Base-by-base conservation (phyloP, 306 rosid species). In the Aeschynomene evenia region DNA sequence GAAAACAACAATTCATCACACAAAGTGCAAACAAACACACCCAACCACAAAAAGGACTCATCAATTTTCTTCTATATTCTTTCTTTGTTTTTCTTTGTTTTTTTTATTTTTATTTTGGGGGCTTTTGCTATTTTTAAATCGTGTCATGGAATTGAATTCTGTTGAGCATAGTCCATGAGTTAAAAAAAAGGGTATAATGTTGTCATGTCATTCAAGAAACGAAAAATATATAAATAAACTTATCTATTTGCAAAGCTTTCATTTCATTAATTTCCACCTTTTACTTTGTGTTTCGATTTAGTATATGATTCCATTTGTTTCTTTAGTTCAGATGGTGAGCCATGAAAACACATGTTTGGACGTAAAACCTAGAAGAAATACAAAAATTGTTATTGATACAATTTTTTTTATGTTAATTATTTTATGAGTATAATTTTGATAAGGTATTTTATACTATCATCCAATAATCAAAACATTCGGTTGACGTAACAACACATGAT, bases 271-370 rank as follows among this genome's bases (percentile, higher is more conserved):
- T n/a, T 39, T 76, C 36, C 54, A 57, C 34, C 39, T 37, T 33
- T 57, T 29, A 31, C 19, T 68, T 56, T 58, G 48, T 57, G 54
- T 29, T 45, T 78, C 68, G 68, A 64, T 57, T 62, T 70, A 74
- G 83, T 61, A 82, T 78, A 69, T 70, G 86, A 82, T 82, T 77
- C 86, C 46, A 51, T 46, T 69, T 69, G 77, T 77, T 77, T 63
- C 9, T 59, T 37, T 37, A 20, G 66, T 26, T 36, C 68, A 22
- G 66, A 52, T 28, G 53, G 18, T 34, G 6, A 43, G 15, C 16
- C 43, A 34, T 59, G 60, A 81, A 72, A 59, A 34, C 13, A 66
- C n/a, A 52, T 24, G 54, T 49, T 5, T 26, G 13, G 81, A 80
- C 65, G 33, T 53, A 48, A 76, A 61, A 36, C n/a, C n/a, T n/a